phyloP scores from a whole-genome alignment of 2,329 filamentous ascomycete species.

The Arthroderma sp. region DNA sequence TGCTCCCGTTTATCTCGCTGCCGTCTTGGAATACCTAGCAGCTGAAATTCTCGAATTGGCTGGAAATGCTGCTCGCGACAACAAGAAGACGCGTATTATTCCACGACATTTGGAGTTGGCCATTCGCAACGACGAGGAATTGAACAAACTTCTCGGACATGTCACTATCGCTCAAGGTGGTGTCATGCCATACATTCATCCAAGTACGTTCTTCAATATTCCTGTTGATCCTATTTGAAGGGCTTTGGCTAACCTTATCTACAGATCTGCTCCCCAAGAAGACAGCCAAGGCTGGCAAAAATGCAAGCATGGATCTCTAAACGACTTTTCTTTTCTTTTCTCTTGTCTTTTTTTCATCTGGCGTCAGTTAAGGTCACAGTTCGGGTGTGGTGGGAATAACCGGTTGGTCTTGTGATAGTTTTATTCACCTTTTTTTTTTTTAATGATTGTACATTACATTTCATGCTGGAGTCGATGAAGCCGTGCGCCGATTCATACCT shows the following conservation, averaged over 20 bases:
- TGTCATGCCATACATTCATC: slow-evolving; percentile 94
- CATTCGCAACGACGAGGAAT: slow-evolving; percentile 97
- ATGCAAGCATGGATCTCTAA: slow-evolving; percentile 88
- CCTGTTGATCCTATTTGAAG: not conserved
- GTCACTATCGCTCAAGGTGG: slow-evolving; percentile 95
- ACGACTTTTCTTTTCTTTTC: slow-evolving; percentile 38
- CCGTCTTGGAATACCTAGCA: slow-evolving; percentile 9
- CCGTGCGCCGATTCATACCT: too few species aligned
- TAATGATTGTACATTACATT: slow-evolving; percentile 2
- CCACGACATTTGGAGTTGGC: slow-evolving; percentile 97
- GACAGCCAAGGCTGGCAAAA: slow-evolving; percentile 89
- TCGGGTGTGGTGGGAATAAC: slow-evolving; percentile 42
- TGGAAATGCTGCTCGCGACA: slow-evolving; percentile 91
- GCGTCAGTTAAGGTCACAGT: slow-evolving; percentile 57
- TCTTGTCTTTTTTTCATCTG: slow-evolving; percentile 41
- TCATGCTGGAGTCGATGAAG: too few species aligned
- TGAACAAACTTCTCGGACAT: slow-evolving; percentile 96
- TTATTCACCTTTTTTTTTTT: not conserved
- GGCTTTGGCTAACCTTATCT: slow-evolving; percentile 28
- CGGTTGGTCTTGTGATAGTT: not conserved
- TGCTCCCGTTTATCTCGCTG: slow-evolving; percentile 76
- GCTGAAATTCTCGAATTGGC: slow-evolving; percentile 10
- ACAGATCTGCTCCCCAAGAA: slow-evolving; percentile 97
- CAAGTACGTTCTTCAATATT: slow-evolving; percentile 53
- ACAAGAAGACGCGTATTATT: slow-evolving; percentile 99